phyloP scores from a whole-genome alignment of 495 filamentous ascomycete genomes.

The Penicillium pulvis region DNA sequence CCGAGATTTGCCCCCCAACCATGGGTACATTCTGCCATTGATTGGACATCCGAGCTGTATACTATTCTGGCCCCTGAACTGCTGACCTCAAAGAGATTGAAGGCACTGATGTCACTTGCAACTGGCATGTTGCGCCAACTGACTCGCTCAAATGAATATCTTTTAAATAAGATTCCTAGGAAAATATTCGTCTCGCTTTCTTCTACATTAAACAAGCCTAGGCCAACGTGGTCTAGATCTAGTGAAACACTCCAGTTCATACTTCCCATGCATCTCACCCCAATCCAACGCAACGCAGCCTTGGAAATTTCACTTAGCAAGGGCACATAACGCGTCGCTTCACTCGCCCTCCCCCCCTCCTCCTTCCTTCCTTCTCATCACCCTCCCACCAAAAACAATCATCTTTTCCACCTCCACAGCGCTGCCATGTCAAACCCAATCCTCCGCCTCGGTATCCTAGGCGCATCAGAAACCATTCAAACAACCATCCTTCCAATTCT shows the following conservation, averaged over 20 bases:
- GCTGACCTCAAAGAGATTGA: background rate
- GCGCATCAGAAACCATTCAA: slow-evolving; percentile 47
- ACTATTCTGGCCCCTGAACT: background rate
- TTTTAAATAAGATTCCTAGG: background rate
- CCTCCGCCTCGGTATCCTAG: slow-evolving; percentile 50
- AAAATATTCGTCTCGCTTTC: background rate
- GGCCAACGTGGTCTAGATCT: too few species aligned
- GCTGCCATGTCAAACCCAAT: slow-evolving; percentile 24
- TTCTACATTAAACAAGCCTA: background rate
- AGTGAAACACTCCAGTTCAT: background rate
- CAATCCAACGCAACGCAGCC: background rate
- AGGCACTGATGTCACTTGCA: slow-evolving; percentile 18
- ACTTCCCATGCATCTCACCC: background rate
- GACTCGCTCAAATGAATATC: background rate
- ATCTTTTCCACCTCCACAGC: background rate
- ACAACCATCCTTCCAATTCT: slow-evolving; percentile 53
- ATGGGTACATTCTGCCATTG: background rate
- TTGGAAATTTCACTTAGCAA: background rate
- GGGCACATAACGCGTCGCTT: background rate
- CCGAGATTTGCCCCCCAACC: background rate
- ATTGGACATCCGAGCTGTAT: slow-evolving; percentile 1
- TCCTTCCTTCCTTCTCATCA: background rate
- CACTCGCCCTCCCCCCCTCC: background rate
- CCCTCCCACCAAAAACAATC: background rate
- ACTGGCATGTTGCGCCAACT: background rate